These are phyloP conservation scores for Candida namnaoensis DNA, from an alignment of 805 yeast species.

Conservation along the genomic window DNA sequence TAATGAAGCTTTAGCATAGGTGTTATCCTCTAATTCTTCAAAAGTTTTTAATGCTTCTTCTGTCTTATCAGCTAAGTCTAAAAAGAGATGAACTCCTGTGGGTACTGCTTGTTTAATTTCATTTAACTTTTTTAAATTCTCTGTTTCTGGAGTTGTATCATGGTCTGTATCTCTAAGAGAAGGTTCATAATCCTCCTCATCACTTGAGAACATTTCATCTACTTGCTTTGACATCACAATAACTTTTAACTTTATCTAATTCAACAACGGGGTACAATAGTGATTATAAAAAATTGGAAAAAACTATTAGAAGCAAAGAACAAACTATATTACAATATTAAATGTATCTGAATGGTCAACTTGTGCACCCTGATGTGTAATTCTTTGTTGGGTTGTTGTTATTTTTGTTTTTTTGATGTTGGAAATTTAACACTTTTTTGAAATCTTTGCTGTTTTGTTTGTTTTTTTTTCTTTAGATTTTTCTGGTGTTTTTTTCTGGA, in stretches of 20 bases:
- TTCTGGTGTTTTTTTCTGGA: too few relatives aligned
- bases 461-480: too few relatives aligned
- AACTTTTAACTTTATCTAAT: too few relatives aligned
- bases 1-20: conserved; percentile 50
- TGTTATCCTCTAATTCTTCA: conserved; percentile 44
- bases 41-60: conserved; percentile 61
- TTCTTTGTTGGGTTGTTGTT: too few relatives aligned
- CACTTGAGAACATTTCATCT: conserved; percentile 2
- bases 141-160: not conserved
- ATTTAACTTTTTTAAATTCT: conserved; percentile 8
- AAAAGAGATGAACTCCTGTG: conserved; percentile 11
- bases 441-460: not conserved
- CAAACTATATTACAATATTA: too few relatives aligned
- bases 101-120: conserved; percentile 13
- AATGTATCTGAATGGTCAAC: too few relatives aligned
- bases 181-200: conserved; percentile 13
- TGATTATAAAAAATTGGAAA: too few relatives aligned
- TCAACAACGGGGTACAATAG: too few relatives aligned
- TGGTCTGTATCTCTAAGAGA: not conserved
- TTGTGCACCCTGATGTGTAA: too few relatives aligned
- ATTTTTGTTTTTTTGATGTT: not conserved
- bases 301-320: too few relatives aligned
- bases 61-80: conserved; percentile 46
- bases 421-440: not conserved
- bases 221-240: too few relatives aligned